Conservation (phyloP, 2,329 filamentous ascomycete species). For the Dryadomyces quercus-mongolicae region DNA sequence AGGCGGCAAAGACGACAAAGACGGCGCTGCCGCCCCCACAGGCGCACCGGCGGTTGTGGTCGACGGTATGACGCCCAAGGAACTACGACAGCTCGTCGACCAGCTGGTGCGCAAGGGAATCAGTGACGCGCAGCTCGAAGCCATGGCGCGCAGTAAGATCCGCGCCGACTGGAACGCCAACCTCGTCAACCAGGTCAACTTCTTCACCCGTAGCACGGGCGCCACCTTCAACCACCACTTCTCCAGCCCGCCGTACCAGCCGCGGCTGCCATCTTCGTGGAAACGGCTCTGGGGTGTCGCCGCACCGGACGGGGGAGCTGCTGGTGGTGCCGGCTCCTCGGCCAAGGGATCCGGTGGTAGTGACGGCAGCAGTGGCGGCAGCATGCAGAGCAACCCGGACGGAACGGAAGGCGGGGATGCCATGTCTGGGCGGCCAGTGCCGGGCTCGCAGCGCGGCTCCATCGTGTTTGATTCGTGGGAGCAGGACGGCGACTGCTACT, state of each 20-base stretch:
- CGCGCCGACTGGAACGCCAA: conserved; percentile 28
- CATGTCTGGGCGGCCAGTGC: conserved; percentile 15
- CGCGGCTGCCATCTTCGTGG: conserved; percentile 12
- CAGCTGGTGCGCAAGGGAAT: conserved; percentile 30
- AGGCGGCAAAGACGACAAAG: background rate
- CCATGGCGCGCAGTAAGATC: conserved; percentile 33
- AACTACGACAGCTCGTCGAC: conserved; percentile 29
- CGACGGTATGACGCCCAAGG: conserved; percentile 24
- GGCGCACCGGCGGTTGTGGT: conserved; percentile 12
- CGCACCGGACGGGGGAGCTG: background rate
- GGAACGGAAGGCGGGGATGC: background rate
- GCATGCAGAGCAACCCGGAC: background rate
- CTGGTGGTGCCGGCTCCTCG: background rate
- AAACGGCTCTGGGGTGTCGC: background rate
- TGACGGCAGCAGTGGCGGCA: background rate
- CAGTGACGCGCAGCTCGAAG: conserved; percentile 31
- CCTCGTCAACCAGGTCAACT: conserved; percentile 54
- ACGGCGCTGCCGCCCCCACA: background rate
- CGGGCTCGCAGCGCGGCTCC: conserved; percentile 6
- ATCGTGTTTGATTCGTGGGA: conserved; percentile 59
- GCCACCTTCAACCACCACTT: conserved; percentile 47
- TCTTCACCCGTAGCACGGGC: conserved; percentile 54
- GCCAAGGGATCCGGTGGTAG: background rate
- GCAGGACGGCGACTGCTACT: conserved; percentile 83
- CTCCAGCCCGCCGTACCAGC: conserved; percentile 45